Evolutionary conservation across 345 rosid genomes (phyloP), one percentile per base, ranked within the genome.

Genomic region (Brassica juncea): DNA sequence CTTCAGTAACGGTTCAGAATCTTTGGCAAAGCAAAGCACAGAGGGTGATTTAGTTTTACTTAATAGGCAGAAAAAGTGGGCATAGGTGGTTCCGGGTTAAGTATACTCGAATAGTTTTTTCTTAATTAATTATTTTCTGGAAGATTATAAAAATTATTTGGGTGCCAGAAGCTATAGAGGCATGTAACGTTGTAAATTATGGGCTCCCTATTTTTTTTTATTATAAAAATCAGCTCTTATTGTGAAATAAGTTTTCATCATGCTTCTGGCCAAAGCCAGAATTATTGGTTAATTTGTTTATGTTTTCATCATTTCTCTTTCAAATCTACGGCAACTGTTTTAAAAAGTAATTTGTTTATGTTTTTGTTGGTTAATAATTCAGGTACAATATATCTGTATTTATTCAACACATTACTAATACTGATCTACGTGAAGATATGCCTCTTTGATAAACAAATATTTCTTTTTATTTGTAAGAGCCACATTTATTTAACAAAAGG

Each of bases 21-120:
- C 82, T 61, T 61, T 73, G 79, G 75, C 67, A 32, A 74, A 73
- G 77, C 82, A 47, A 79, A 69, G 82, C 79, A 68, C 32, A 60
- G 35, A 68, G 79, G 67, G 71, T 69, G 75, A 21, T 80, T 73
- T 67, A 67, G 78, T 61, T 77, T 77, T 21, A 55, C 23, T 71
- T 30, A 30, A 55, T 78, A 72, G 81, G 73, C 61, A 57, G 58
- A 67, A 57, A 54, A 65, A 54, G 34, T 57, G 47, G 77, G 77
- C 37, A 79, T n/a, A 1, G 72, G 67, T 72, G 72, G 77, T 73
- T 79, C 62, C 23, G 66, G 67, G 64, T 69, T 74, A 31, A 49
- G 79, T 74, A 74, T 80, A 80, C 83, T 74, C 62, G 75, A 74
- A 69, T 74, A 80, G 83, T 71, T 37, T 63, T 69, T 58, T 32